phyloP scores from a whole-genome alignment of 495 filamentous ascomycete genomes.

The Neurospora sublineolata region DNA sequence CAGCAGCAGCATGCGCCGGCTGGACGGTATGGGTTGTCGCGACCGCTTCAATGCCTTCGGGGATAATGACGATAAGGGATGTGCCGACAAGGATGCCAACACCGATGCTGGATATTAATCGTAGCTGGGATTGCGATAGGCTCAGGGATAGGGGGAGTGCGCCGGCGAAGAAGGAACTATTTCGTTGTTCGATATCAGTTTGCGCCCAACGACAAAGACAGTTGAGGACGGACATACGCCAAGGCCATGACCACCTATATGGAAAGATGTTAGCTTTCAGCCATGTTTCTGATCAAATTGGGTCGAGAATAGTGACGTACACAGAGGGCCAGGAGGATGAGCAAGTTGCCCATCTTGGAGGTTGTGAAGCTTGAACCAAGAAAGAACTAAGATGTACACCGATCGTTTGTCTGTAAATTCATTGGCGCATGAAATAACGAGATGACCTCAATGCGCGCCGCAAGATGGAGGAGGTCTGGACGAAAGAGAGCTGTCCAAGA shows the following conservation, averaged over 20 bases:
- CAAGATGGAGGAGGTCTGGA: neutral
- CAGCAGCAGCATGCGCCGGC: constrained; percentile 17
- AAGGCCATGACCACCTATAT: constrained; percentile 73
- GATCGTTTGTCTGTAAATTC: neutral
- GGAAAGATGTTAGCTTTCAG: constrained; percentile 11
- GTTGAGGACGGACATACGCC: constrained; percentile 50
- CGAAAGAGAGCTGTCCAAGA: neutral
- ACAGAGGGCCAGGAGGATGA: constrained; percentile 71
- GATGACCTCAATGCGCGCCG: neutral
- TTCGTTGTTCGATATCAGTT: constrained; percentile 9
- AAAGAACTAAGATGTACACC: neutral
- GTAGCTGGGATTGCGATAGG: constrained; percentile 77
- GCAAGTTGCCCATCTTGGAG: constrained; percentile 58
- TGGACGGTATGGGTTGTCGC: constrained; percentile 45
- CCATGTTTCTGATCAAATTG: constrained; percentile 1
- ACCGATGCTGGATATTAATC: constrained; percentile 82
- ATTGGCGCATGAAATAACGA: neutral
- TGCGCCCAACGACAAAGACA: constrained; percentile 8
- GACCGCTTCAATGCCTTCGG: constrained; percentile 87
- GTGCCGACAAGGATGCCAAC: constrained; percentile 93
- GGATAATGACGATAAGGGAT: constrained; percentile 92
- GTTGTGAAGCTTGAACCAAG: neutral
- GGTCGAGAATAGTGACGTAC: constrained; percentile 16
- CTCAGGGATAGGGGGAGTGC: constrained; percentile 83
- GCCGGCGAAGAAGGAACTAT: constrained; percentile 89